Conservation (phyloP, 345 rosid genomes). For the Populus pruinosa region DNA sequence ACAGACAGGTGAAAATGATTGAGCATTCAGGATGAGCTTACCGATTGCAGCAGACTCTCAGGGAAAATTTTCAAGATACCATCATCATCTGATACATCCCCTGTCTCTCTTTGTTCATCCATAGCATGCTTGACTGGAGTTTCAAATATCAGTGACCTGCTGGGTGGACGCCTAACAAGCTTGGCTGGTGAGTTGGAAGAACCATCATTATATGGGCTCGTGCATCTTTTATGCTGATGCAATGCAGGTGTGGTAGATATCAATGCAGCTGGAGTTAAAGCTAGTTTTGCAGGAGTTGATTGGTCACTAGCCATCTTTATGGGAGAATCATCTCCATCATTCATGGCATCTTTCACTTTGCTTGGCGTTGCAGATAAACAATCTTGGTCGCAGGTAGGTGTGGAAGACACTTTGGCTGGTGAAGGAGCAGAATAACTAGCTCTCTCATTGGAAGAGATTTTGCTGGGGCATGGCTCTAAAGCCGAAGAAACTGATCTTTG, state of each 20-base stretch:
- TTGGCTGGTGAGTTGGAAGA: conserved; percentile 40
- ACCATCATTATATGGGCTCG: conserved; percentile 52
- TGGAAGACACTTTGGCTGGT: conserved; percentile 21
- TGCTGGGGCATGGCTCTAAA: conserved; percentile 4
- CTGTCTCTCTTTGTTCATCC: conserved; percentile 25
- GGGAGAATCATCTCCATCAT: conserved; percentile 18
- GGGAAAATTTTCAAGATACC: conserved; percentile 53
- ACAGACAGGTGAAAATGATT: neutral
- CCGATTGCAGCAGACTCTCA: conserved; percentile 53
- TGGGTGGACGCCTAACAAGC: conserved; percentile 57
- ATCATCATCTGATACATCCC: conserved; percentile 32
- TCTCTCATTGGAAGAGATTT: conserved; percentile 21
- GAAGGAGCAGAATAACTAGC: conserved; percentile 19
- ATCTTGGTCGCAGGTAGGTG: conserved; percentile 5
- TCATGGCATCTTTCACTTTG: conserved; percentile 24
- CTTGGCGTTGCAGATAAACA: conserved; percentile 36
- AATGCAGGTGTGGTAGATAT: conserved; percentile 43
- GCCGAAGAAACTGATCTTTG: conserved; percentile 18
- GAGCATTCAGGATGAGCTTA: conserved; percentile 27
- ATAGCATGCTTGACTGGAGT: conserved; percentile 33
- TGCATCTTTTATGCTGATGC: conserved; percentile 46
- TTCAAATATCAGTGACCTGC: conserved; percentile 65
- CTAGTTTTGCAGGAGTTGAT: conserved; percentile 66
- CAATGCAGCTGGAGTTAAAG: conserved; percentile 49
- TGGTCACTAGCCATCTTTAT: conserved; percentile 20